Conservation (phyloP, 2,329 filamentous ascomycete genomes). For the Lachnellula subtilissima region DNA sequence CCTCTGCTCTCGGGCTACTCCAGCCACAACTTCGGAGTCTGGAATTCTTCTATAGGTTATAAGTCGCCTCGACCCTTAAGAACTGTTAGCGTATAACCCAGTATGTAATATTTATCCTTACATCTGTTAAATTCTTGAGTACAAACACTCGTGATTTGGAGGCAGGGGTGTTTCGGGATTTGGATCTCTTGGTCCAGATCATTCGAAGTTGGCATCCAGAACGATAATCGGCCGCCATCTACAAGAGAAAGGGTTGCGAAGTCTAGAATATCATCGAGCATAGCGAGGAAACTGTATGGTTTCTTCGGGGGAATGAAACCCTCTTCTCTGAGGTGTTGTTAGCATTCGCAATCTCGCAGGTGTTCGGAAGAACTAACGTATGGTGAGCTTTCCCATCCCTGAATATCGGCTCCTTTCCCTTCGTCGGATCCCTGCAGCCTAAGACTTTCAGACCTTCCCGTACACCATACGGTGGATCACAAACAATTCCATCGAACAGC, state of each 20-base stretch:
- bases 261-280: conserved; percentile 83
- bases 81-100: conserved; percentile 12
- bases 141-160: conserved; percentile 71
- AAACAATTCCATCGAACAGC: conserved; percentile 84
- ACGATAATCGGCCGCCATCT: conserved; percentile 72
- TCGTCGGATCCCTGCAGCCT: conserved; percentile 65
- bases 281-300: conserved; percentile 85
- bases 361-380: conserved; percentile 44
- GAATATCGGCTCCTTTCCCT: conserved; percentile 52
- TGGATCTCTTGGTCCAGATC: conserved; percentile 71
- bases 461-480: conserved; percentile 94
- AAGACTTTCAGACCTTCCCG: conserved; percentile 87
- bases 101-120: conserved; percentile 36
- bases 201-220: conserved; percentile 96
- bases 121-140: conserved; percentile 88
- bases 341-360: conserved; percentile 1
- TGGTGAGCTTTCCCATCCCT: conserved; percentile 67
- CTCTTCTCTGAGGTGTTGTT: conserved; percentile 41
- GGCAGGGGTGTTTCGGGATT: conserved; percentile 69
- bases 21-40: conserved; percentile 48
- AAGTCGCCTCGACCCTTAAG: conserved; percentile 74
- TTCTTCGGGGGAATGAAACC: conserved; percentile 82
- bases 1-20: conserved; percentile 23
- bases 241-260: conserved; percentile 77
- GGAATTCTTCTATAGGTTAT: conserved; percentile 76